These are phyloP conservation scores for Penicillium coffeae DNA, from an alignment of 495 filamentous ascomycete species.

Conservation along the genomic window DNA sequence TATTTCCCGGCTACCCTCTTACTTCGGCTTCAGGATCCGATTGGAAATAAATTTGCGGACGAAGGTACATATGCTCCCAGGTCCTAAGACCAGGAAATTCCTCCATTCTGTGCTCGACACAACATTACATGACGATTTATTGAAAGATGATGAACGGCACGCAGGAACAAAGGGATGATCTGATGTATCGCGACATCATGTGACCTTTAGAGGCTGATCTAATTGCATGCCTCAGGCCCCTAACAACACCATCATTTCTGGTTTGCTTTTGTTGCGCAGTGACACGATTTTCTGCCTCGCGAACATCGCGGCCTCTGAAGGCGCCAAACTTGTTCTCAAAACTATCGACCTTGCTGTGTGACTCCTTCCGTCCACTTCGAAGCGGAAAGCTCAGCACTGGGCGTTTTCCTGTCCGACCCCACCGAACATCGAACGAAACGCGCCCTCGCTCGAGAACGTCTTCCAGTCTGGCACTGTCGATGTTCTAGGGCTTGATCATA, in stretches of 20 bases:
- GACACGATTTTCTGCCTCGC: constrained; percentile 1
- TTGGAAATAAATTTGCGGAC: too few relatives aligned
- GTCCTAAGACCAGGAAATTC: too few relatives aligned
- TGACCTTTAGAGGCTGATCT: constrained; percentile 7
- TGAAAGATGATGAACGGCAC: too few relatives aligned
- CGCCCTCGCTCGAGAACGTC: constrained; percentile 13
- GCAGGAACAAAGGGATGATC: too few relatives aligned
- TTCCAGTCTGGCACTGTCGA: constrained; percentile 7
- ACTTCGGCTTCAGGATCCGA: too few relatives aligned
- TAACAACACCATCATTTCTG: constrained; percentile 5
- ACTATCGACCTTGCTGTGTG: not conserved
- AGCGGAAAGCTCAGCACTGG: constrained; percentile 6
- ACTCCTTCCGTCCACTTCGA: not conserved
- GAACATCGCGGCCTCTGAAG: constrained; percentile 1
- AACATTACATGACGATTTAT: too few relatives aligned
- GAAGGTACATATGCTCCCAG: too few relatives aligned
- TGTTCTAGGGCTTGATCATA: not conserved
- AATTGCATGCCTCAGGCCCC: constrained; percentile 17
- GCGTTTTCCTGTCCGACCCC: constrained; percentile 18
- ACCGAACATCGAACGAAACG: constrained; percentile 15
- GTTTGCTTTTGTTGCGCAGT: not conserved
- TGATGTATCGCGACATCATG: not conserved
- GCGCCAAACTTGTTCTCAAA: not conserved
- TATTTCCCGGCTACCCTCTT: too few relatives aligned
- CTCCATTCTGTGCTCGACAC: too few relatives aligned